Evolutionary conservation across 352 stramenopile genomes (phyloP).

Genomic region (Pythium brassicae): DNA sequence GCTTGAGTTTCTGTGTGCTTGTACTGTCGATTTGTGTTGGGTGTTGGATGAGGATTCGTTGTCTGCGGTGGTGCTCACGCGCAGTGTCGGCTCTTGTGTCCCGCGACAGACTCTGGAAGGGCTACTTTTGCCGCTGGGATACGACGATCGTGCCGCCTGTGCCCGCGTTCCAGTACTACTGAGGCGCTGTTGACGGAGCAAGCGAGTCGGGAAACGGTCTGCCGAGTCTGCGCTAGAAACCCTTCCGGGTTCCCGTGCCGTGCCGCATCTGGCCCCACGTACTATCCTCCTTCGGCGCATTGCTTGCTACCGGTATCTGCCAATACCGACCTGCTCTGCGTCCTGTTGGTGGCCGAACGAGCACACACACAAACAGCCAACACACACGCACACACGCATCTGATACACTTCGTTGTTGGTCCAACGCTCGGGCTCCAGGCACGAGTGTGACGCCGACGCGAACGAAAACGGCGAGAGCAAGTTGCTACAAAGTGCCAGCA

Average conservation of each 20-base stretch:
- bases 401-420: neutral
- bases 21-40: neutral
- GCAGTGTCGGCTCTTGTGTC: too few species aligned
- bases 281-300: neutral
- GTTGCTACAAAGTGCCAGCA: too few species aligned
- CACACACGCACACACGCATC: too few species aligned
- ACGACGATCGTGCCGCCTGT: conserved; percentile 72
- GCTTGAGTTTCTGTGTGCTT: neutral
- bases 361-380: neutral
- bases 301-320: neutral
- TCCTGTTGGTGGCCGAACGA: neutral
- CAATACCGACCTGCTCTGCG: neutral
- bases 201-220: too few species aligned
- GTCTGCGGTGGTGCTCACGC: neutral
- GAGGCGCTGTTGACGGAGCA: conserved; percentile 7
- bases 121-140: conserved; percentile 85
- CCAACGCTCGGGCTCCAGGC: too few species aligned
- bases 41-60: too few species aligned
- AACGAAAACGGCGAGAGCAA: too few species aligned
- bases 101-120: conserved; percentile 69
- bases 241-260: neutral
- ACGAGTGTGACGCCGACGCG: too few species aligned
- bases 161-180: conserved; percentile 70
- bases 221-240: neutral
- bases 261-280: neutral